These are phyloP conservation scores for Neofusicoccum cordaticola DNA, from an alignment of 2,329 filamentous ascomycete genomes.

Conservation along the genomic window DNA sequence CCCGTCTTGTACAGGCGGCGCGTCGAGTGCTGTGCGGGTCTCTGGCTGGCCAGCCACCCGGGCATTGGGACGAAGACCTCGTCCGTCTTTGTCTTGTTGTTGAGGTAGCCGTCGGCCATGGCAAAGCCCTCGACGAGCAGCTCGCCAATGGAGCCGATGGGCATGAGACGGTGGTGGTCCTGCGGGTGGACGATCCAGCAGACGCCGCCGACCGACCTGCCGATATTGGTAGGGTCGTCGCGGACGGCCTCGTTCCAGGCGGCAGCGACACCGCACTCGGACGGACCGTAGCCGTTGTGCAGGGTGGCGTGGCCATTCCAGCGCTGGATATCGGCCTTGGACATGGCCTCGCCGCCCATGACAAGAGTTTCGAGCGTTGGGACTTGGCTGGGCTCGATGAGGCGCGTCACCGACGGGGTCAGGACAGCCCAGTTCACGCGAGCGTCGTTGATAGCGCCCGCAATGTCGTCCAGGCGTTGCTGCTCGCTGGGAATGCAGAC, in stretches of 20 bases:
- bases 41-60: constrained; percentile 11
- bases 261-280: constrained; percentile 35
- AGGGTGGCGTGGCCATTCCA: constrained; percentile 30
- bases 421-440: constrained; percentile 30
- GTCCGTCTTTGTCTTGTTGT: constrained; percentile 30
- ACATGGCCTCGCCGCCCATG: constrained; percentile 30
- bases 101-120: constrained; percentile 34
- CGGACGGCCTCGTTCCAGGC: constrained; percentile 20
- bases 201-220: not conserved
- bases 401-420: constrained; percentile 39
- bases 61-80: constrained; percentile 29
- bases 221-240: constrained; percentile 16
- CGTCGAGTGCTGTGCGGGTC: constrained; percentile 40
- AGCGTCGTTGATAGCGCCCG: constrained; percentile 36
- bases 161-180: constrained; percentile 28
- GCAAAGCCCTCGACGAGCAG: constrained; percentile 35
- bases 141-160: constrained; percentile 34
- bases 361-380: constrained; percentile 40
- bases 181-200: constrained; percentile 29
- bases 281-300: constrained; percentile 1
- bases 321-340: constrained; percentile 13
- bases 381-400: constrained; percentile 39
- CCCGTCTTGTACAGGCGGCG: constrained; percentile 19
- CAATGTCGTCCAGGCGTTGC: constrained; percentile 46
- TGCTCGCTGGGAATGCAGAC: constrained; percentile 36